A percentile compares a stretch with the other conserved stretches of the same genome.
Conservation (phyloP, 805 yeast species). For the Sugiyamaella qingdaonensis region DNA sequence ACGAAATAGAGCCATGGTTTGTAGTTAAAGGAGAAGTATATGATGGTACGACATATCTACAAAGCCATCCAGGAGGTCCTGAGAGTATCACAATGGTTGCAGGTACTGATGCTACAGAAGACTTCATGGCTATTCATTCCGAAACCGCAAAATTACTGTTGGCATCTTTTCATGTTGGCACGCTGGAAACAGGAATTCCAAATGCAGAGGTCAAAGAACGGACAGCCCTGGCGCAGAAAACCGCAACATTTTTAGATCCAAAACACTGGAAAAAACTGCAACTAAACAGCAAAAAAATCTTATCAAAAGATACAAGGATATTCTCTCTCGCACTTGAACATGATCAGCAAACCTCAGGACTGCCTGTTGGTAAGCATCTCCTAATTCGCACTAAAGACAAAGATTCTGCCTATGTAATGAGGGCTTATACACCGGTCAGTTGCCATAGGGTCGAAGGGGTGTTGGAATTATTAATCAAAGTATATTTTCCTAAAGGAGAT, state of each 20-base stretch:
- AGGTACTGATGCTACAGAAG: conserved; percentile 11
- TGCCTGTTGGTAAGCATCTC: conserved; percentile 6
- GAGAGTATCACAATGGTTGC: conserved; percentile 10
- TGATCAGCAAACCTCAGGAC: neutral
- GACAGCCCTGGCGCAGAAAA: neutral
- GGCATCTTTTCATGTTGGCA: conserved; percentile 7
- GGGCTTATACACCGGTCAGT: conserved; percentile 5
- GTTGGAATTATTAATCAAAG: conserved; percentile 32
- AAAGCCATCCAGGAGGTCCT: conserved; percentile 8
- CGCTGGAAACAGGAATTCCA: neutral
- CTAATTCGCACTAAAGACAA: neutral
- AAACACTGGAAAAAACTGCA: conserved; percentile 4
- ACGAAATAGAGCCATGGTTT: conserved; percentile 6
- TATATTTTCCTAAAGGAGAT: conserved; percentile 31
- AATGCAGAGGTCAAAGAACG: neutral
- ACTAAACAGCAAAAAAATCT: neutral
- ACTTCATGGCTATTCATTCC: conserved; percentile 10
- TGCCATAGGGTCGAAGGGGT: conserved; percentile 22
- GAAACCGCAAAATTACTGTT: conserved; percentile 6
- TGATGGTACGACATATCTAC: conserved; percentile 5
- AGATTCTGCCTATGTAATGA: conserved; percentile 1
- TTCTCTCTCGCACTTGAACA: conserved; percentile 1
- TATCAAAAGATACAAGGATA: conserved; percentile 2
- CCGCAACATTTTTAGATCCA: conserved; percentile 1
- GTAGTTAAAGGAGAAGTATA: conserved; percentile 7